These are phyloP conservation scores for Austroboletus festivus DNA, from an alignment of 768 basidiomycete genomes.

Conservation along the genomic window DNA sequence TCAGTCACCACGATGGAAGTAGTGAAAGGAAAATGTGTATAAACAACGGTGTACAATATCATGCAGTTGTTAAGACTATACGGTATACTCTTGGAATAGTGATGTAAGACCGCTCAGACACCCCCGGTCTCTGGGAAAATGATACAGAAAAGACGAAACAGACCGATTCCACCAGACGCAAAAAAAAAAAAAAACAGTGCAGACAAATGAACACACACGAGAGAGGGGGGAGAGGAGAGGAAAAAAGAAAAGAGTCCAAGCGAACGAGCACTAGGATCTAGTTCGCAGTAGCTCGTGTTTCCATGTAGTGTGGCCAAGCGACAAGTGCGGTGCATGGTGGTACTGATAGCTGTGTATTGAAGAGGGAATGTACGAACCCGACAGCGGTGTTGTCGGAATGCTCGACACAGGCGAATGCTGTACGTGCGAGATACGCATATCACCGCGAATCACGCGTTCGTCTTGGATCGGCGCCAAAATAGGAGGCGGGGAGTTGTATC, in stretches of 20 bases:
- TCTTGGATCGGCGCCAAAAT: conserved; percentile 55
- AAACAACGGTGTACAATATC: conserved; percentile 35
- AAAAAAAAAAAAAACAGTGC: conserved; percentile 4
- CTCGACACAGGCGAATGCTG: conserved; percentile 32
- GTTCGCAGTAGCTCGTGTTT: conserved; percentile 42
- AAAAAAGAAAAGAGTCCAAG: not conserved
- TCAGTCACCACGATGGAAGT: too few species aligned
- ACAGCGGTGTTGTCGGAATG: conserved; percentile 31
- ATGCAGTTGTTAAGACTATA: conserved; percentile 30
- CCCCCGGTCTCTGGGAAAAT: not conserved
- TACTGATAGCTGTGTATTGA: conserved; percentile 41
- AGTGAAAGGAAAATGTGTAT: too few species aligned
- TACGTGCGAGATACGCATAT: conserved; percentile 28
- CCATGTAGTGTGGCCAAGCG: conserved; percentile 43
- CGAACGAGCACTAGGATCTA: conserved; percentile 20
- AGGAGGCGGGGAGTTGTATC: conserved; percentile 54
- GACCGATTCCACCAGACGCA: conserved; percentile 16
- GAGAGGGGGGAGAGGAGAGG: not conserved
- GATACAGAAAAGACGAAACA: conserved; percentile 18
- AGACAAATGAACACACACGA: not conserved
- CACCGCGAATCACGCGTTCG: conserved; percentile 32
- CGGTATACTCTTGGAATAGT: conserved; percentile 31
- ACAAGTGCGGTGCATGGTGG: conserved; percentile 36
- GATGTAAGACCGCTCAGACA: conserved; percentile 11
- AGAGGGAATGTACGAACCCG: conserved; percentile 40